Evolutionary conservation across 345 rosid species (phyloP), one percentile per base, ranked within the genome.

Genomic region (Salix udensis): DNA sequence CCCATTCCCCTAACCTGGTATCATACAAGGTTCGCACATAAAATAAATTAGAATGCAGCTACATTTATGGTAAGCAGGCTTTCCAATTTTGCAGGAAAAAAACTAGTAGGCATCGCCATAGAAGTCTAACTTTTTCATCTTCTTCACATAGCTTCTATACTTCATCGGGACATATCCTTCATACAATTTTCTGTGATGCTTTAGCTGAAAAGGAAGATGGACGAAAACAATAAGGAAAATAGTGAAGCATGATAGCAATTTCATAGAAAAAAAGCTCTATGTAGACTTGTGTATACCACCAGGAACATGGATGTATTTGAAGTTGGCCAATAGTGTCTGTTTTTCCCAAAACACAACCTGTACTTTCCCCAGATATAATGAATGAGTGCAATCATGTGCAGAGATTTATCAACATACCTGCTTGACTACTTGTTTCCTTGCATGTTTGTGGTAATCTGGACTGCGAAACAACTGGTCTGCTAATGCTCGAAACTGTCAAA

Each of bases 101-200:
- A 73, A 30, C 72, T 74, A 87, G 76, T 40, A 76, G 58, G 75
- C 60, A 71, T 75, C 75, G 50, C 36, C 37, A 74, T 71, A 87
- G 80, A 85, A 80, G 76, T 81, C 94, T 85, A 80, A 94, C 97
- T 85, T 94, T 88, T 92, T 94, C 92, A 92, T 91, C 80, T 85
- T 88, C 90, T 84, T 92, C 82, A 87, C 73, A 80, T 94, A 94
- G 83, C 85, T 87, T 82, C 83, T 90, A 84, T 94, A 94, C 82
- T 89, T 89, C 97, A 91, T 86, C 15, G 98, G 98, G 69, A 94
- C 97, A 81, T 92, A 90, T 21, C 85, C 88, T 86, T 92, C 97
- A 50, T 92, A 94, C 65, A 91, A 81, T 77, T 90, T 90, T 67
- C 81, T 89, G 83, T 84, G 82, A 79, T 82, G 86, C 85, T 92